phyloP scores from a whole-genome alignment of 371 early-diverging fungal species.

The Dentiscutata heterogama region DNA sequence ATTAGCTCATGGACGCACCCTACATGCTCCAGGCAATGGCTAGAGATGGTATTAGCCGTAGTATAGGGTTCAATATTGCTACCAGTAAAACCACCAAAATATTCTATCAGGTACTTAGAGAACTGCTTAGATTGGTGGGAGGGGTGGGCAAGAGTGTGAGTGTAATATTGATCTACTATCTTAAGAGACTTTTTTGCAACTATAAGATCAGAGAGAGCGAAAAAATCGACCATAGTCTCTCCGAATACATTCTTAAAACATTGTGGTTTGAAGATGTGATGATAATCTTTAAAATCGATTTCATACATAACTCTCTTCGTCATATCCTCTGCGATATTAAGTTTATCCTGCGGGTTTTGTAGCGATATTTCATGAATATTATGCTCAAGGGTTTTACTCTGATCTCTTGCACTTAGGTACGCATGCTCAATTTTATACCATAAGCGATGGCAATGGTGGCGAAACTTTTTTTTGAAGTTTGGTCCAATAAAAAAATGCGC shows the following conservation, averaged over 20 bases:
- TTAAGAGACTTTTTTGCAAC: background rate
- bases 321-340: conserved; percentile 9
- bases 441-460: background rate
- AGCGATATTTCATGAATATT: background rate
- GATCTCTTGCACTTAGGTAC: background rate
- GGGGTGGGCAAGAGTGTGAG: background rate
- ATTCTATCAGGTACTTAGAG: conserved; percentile 17
- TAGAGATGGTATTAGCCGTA: background rate
- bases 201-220: conserved; percentile 1
- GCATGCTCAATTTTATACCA: background rate
- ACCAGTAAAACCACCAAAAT: conserved; percentile 31
- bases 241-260: conserved; percentile 11
- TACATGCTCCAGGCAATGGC: background rate
- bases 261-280: conserved; percentile 25
- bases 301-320: conserved; percentile 6
- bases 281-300: conserved; percentile 23
- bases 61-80: conserved; percentile 29
- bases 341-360: conserved; percentile 6
- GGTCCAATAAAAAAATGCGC: background rate
- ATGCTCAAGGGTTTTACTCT: background rate
- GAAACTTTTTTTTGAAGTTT: background rate
- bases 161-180: conserved; percentile 11
- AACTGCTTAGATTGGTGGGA: conserved; percentile 24
- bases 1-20: conserved; percentile 19
- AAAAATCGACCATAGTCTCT: conserved; percentile 34